These are phyloP conservation scores for Avena insularis DNA, from an alignment of 176 grass and related monocot genomes.

Conservation along the genomic window DNA sequence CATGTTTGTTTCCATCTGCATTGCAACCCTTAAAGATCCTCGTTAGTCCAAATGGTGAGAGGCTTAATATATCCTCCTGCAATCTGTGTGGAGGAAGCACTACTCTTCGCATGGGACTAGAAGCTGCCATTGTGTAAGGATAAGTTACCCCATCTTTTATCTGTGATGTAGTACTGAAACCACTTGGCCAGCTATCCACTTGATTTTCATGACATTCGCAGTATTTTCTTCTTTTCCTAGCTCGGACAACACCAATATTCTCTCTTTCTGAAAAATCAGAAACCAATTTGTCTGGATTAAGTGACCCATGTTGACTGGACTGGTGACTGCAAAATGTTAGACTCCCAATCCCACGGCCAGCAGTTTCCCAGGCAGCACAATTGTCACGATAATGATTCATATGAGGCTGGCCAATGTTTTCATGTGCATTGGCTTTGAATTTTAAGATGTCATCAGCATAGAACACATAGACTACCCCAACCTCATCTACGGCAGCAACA, in stretches of 20 bases:
- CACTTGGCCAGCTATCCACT: constrained; percentile 52
- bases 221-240: constrained; percentile 62
- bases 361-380: constrained; percentile 72
- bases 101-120: constrained; percentile 61
- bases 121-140: constrained; percentile 28
- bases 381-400: constrained; percentile 55
- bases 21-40: constrained; percentile 59
- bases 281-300: constrained; percentile 26
- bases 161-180: constrained; percentile 53
- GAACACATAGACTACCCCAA: constrained; percentile 77
- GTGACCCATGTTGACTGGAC: constrained; percentile 37
- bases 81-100: constrained; percentile 77
- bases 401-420: constrained; percentile 39
- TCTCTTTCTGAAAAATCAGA: constrained; percentile 43
- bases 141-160: constrained; percentile 49
- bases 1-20: constrained; percentile 48
- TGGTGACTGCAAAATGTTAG: constrained; percentile 53
- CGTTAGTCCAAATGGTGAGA: constrained; percentile 90
- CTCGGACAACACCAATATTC: constrained; percentile 34
- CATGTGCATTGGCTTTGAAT: constrained; percentile 47
- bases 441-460: constrained; percentile 74
- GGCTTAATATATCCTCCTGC: constrained; percentile 62
- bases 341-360: constrained; percentile 77
- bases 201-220: constrained; percentile 44
- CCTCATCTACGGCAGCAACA: constrained; percentile 72